phyloP scores from a whole-genome alignment of 495 filamentous ascomycete species.

The Apiosordaria backusii region DNA sequence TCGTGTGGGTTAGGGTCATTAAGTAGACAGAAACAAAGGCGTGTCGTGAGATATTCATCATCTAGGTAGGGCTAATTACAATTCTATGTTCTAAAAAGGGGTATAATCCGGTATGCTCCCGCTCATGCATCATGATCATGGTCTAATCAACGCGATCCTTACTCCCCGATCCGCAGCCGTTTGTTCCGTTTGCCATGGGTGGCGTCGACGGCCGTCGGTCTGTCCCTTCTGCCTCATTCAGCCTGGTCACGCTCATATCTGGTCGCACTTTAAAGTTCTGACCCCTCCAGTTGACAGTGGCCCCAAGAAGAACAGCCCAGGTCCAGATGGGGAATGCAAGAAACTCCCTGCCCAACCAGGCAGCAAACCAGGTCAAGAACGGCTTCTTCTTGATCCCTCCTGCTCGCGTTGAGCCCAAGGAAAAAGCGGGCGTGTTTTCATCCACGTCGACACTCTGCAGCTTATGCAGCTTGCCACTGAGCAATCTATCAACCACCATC shows the following conservation, averaged over 20 bases:
- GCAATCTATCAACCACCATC: constrained; percentile 67
- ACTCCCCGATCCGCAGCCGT: constrained; percentile 19
- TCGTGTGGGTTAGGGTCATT: no score
- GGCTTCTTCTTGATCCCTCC: constrained; percentile 46
- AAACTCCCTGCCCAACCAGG: constrained; percentile 82
- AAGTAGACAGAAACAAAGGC: not conserved
- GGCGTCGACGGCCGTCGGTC: not conserved
- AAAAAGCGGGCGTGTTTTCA: constrained; percentile 68
- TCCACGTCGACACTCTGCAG: constrained; percentile 67
- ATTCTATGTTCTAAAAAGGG: constrained; percentile 11
- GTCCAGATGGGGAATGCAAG: constrained; percentile 85
- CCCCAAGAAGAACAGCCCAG: constrained; percentile 78
- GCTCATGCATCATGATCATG: not conserved
- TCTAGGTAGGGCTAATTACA: not conserved
- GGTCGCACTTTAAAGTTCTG: constrained; percentile 74
- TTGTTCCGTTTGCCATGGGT: not conserved
- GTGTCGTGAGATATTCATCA: constrained; percentile 3
- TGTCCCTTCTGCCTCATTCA: constrained; percentile 23
- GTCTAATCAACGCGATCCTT: constrained; percentile 33
- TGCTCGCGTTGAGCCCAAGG: constrained; percentile 42
- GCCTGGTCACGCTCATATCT: constrained; percentile 71
- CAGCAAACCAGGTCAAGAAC: constrained; percentile 68
- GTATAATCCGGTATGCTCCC: constrained; percentile 6
- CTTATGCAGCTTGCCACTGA: constrained; percentile 71
- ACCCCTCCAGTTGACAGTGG: constrained; percentile 83